phyloP scores from a whole-genome alignment of 305 asterid genomes.

The Salvia sclarea region DNA sequence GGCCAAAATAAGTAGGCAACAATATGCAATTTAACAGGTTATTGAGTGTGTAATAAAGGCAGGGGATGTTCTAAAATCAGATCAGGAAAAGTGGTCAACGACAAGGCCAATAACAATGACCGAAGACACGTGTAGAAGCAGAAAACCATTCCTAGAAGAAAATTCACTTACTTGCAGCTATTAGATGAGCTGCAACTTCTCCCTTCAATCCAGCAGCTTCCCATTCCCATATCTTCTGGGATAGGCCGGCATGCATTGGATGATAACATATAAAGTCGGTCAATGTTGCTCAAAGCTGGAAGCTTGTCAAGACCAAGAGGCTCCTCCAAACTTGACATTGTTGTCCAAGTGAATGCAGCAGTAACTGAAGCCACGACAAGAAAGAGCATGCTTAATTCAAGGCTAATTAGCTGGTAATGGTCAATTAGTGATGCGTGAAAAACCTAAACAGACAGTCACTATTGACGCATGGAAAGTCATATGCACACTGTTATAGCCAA shows the following conservation, averaged over 20 bases:
- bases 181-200: constrained; percentile 88
- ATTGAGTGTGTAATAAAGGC: not conserved
- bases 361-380: constrained; percentile 30
- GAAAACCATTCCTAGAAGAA: constrained; percentile 17
- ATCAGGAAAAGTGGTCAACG: not conserved
- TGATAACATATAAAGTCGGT: constrained; percentile 60
- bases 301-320: constrained; percentile 88
- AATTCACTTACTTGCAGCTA: constrained; percentile 63
- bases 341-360: constrained; percentile 36
- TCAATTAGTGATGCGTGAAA: constrained; percentile 22
- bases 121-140: constrained; percentile 16
- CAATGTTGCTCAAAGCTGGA: constrained; percentile 80
- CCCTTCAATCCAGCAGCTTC: constrained; percentile 82
- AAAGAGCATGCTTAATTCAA: constrained; percentile 11
- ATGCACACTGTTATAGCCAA: constrained; percentile 8
- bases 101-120: constrained; percentile 4
- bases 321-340: constrained; percentile 97
- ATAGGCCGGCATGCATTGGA: constrained; percentile 80
- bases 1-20: constrained; percentile 2
- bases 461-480: constrained; percentile 8
- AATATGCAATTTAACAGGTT: not conserved
- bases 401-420: constrained; percentile 27
- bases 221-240: constrained; percentile 70
- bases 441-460: constrained; percentile 11
- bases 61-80: not conserved